Percentiles rank a stretch among this genome's conserved stretches.
Evolutionary conservation across 129 eudicot genomes (phyloP).

Genomic region (Ambrosia artemisiifolia): DNA sequence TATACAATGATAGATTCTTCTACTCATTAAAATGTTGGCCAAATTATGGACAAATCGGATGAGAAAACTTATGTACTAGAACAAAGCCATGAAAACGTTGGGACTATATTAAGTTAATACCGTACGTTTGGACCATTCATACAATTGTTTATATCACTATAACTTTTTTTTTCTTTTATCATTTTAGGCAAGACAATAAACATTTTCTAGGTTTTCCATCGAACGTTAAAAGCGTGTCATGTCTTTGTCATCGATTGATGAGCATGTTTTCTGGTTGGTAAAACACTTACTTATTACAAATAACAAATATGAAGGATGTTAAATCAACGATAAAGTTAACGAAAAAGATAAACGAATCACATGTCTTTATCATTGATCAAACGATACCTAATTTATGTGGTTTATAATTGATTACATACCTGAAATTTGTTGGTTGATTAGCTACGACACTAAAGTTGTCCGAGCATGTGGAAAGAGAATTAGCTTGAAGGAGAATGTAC

Average conservation of each 20-base stretch:
- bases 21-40: conserved; percentile 32
- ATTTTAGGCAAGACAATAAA: neutral
- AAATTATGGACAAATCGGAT: conserved; percentile 29
- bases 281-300: neutral
- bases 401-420: conserved; percentile 35
- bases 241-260: conserved; percentile 13
- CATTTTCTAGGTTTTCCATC: neutral
- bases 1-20: conserved; percentile 30
- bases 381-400: too few species aligned
- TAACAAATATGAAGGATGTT: neutral
- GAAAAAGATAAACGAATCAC: neutral
- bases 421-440: conserved; percentile 51
- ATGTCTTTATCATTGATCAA: conserved; percentile 7
- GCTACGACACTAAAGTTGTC: conserved; percentile 31
- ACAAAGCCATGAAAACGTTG: conserved; percentile 5
- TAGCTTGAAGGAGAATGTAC: conserved; percentile 75
- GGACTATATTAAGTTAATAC: conserved; percentile 2
- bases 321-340: neutral
- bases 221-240: neutral
- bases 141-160: conserved; percentile 20
- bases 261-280: neutral
- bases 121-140: conserved; percentile 19
- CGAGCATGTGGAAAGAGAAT: conserved; percentile 27
- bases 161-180: neutral
- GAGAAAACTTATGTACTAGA: conserved; percentile 28